Evolutionary conservation across 371 early-diverging fungal species (phyloP).

Genomic region (Mortierella sp.): DNA sequence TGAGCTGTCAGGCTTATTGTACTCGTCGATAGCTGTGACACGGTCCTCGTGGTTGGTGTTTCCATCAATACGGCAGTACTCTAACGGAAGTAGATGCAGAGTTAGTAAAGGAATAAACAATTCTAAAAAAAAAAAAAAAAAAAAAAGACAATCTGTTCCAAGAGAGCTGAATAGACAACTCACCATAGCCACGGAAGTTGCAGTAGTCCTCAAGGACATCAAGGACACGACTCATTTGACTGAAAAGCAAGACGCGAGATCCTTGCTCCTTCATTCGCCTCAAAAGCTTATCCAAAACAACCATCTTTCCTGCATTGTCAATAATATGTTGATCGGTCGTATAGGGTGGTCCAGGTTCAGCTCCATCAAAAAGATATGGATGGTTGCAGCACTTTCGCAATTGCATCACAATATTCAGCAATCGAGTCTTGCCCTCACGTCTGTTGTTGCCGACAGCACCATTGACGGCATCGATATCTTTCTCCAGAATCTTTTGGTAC

Average conservation of each 20-base stretch:
- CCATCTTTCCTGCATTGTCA: slow-evolving; percentile 92
- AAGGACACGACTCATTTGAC: slow-evolving; percentile 97
- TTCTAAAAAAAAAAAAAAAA: neutral
- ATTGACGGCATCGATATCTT: slow-evolving; percentile 95
- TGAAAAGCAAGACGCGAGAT: slow-evolving; percentile 95
- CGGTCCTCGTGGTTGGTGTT: slow-evolving; percentile 93
- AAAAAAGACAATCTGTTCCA: neutral
- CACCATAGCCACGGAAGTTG: slow-evolving; percentile 80
- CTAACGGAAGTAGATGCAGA: slow-evolving; percentile 28
- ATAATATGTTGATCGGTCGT: slow-evolving; percentile 97
- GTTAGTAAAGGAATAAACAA: neutral
- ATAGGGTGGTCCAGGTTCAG: slow-evolving; percentile 94
- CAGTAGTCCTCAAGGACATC: slow-evolving; percentile 99
- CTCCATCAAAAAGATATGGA: slow-evolving; percentile 98
- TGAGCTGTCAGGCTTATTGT: slow-evolving; percentile 85
- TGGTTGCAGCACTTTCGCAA: slow-evolving; percentile 99
- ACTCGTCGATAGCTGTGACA: slow-evolving; percentile 91
- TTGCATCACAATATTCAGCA: slow-evolving; percentile 99
- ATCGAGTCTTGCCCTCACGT: slow-evolving; percentile 77
- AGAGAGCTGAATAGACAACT: neutral
- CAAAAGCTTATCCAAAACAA: slow-evolving; percentile 90
- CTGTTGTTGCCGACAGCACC: slow-evolving; percentile 53
- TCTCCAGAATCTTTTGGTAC: slow-evolving; percentile 95
- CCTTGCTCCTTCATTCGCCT: slow-evolving; percentile 83
- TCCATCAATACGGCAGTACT: slow-evolving; percentile 99